These are phyloP conservation scores for Nakaseomyces uthaithaninus DNA, from an alignment of 1,139 yeast genomes.

Conservation along the genomic window DNA sequence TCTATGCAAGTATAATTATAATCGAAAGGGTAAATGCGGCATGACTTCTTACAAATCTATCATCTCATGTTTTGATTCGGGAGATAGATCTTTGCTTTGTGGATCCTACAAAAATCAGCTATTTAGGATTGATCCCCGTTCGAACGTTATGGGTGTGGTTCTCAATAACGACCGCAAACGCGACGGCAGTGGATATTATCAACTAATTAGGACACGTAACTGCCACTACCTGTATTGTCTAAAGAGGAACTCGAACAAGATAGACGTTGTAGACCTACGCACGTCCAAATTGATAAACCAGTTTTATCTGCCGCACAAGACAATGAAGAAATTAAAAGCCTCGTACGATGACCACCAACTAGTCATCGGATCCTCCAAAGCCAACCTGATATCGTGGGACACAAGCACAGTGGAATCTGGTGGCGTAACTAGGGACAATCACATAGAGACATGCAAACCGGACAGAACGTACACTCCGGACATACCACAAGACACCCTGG, in stretches of 20 bases:
- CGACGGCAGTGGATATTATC: constrained; percentile 21
- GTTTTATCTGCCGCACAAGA: constrained; percentile 4
- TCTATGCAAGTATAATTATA: constrained; percentile 7
- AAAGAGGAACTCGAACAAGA: constrained; percentile 17
- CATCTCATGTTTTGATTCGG: constrained; percentile 26
- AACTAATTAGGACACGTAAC: constrained; percentile 23
- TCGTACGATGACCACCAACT: constrained; percentile 8
- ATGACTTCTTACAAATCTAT: constrained; percentile 13
- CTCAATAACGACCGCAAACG: constrained; percentile 5
- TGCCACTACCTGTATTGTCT: constrained; percentile 24
- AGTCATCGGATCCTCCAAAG: constrained; percentile 19
- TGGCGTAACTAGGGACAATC: constrained; percentile 15
- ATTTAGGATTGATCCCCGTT: constrained; percentile 19
- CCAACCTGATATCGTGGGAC: constrained; percentile 21
- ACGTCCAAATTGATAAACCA: constrained; percentile 13
- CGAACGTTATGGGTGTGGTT: constrained; percentile 6
- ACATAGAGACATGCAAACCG: neutral
- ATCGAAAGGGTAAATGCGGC: neutral
- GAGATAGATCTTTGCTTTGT: constrained; percentile 10
- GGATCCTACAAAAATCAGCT: constrained; percentile 28
- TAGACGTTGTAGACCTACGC: constrained; percentile 25
- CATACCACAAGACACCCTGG: neutral
- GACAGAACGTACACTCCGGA: constrained; percentile 1
- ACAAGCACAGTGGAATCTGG: constrained; percentile 26
- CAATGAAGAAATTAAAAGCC: constrained; percentile 1